Evolutionary conservation across 2,329 filamentous ascomycete genomes (phyloP).

Genomic region (Conoideocrella luteorostrata): DNA sequence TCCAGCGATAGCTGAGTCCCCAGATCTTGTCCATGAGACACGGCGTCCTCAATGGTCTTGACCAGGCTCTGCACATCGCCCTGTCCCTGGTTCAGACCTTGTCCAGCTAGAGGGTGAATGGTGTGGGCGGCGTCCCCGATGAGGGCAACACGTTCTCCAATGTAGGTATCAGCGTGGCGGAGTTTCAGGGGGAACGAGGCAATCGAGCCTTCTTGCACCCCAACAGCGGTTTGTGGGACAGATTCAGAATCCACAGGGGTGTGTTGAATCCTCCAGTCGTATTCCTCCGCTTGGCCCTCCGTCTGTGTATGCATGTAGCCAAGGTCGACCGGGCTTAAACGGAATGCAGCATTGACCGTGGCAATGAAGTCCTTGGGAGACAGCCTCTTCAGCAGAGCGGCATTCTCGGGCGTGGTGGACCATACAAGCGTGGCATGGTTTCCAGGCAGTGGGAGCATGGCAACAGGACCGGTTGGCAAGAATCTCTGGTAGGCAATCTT

Average conservation of each 20-base stretch:
- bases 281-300: conserved; percentile 61
- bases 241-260: conserved; percentile 47
- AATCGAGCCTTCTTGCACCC: conserved; percentile 70
- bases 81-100: conserved; percentile 90
- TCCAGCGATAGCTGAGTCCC: conserved; percentile 74
- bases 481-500: conserved; percentile 94
- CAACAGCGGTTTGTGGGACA: conserved; percentile 60
- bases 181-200: conserved; percentile 89
- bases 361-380: conserved; percentile 67
- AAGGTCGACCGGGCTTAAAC: conserved; percentile 71
- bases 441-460: conserved; percentile 82
- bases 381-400: conserved; percentile 71
- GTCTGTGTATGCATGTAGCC: conserved; percentile 68
- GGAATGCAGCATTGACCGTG: conserved; percentile 91
- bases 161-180: conserved; percentile 91
- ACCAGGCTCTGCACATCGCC: conserved; percentile 79
- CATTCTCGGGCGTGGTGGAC: conserved; percentile 81
- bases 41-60: conserved; percentile 66
- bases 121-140: conserved; percentile 95
- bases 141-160: conserved; percentile 81
- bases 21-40: conserved; percentile 80
- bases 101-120: conserved; percentile 87
- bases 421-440: conserved; percentile 83
- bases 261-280: conserved; percentile 75
- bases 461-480: conserved; percentile 84